Percentiles rank a stretch among this genome's conserved stretches.
Evolutionary conservation across 345 rosid genomes (phyloP).

Genomic region (Sonneratia alba): DNA sequence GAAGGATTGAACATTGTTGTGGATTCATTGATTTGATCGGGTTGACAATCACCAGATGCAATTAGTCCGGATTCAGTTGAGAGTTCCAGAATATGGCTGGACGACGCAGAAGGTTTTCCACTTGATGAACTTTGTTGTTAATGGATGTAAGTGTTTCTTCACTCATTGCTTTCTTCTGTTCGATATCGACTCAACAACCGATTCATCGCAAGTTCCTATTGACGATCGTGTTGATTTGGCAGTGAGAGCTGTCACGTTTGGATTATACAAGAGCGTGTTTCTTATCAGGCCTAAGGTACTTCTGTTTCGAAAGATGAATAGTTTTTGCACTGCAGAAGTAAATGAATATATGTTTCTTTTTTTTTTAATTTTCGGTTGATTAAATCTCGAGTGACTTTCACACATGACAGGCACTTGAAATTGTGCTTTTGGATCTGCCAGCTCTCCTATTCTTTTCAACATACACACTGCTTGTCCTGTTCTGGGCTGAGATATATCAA

Average conservation of each 20-base stretch:
- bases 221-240: conserved; percentile 6
- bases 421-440: conserved; percentile 61
- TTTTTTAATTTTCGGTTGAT: background rate
- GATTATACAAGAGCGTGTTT: conserved; percentile 37
- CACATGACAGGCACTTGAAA: conserved; percentile 30
- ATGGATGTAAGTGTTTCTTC: conserved; percentile 46
- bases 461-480: conserved; percentile 63
- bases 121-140: conserved; percentile 81
- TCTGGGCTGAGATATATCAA: conserved; percentile 84
- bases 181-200: too few species aligned
- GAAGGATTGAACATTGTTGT: background rate
- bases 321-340: background rate
- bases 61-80: conserved; percentile 62
- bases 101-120: conserved; percentile 95
- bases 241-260: conserved; percentile 49
- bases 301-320: background rate
- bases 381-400: background rate
- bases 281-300: conserved; percentile 37
- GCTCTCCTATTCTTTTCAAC: conserved; percentile 71
- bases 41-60: conserved; percentile 37
- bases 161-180: background rate
- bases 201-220: too few species aligned
- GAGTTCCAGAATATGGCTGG: conserved; percentile 97
- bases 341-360: too few species aligned
- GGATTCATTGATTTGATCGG: background rate